phyloP scores from a whole-genome alignment of 345 rosid genomes.

The Pistacia atlantica region DNA sequence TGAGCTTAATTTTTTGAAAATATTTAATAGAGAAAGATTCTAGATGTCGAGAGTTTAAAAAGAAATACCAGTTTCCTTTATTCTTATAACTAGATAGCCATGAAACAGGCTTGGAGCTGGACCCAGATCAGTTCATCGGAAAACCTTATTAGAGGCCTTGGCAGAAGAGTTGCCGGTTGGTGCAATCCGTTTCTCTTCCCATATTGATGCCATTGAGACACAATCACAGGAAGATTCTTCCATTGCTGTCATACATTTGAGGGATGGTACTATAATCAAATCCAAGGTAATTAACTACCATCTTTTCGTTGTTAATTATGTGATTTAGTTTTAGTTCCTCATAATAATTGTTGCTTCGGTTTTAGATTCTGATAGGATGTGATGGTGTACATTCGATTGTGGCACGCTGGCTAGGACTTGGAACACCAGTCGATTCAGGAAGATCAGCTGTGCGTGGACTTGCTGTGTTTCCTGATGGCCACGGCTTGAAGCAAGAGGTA shows the following conservation, averaged over 20 bases:
- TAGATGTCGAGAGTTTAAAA: too few relatives aligned
- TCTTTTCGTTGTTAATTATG: background rate
- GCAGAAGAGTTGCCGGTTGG: slow-evolving; percentile 37
- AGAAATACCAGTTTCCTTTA: too few relatives aligned
- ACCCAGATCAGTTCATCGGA: slow-evolving; percentile 30
- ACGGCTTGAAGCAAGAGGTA: slow-evolving; percentile 19
- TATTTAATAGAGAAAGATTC: too few relatives aligned
- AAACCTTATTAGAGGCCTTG: slow-evolving; percentile 26
- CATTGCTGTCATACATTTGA: slow-evolving; percentile 25
- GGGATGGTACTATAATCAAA: slow-evolving; percentile 35
- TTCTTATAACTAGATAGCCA: too few relatives aligned
- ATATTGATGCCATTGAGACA: slow-evolving; percentile 25
- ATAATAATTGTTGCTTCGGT: background rate
- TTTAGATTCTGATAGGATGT: slow-evolving; percentile 47
- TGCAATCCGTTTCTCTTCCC: slow-evolving; percentile 38
- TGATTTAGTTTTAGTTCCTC: background rate
- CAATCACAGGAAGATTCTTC: slow-evolving; percentile 10
- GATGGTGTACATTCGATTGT: slow-evolving; percentile 40
- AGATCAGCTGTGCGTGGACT: slow-evolving; percentile 36
- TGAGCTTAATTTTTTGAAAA: background rate
- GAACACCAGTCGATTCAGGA: slow-evolving; percentile 28
- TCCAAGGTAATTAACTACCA: background rate
- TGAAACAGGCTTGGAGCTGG: slow-evolving; percentile 9
- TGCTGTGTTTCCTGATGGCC: slow-evolving; percentile 29
- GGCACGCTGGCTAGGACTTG: slow-evolving; percentile 41